Evolutionary conservation across 2,329 filamentous ascomycete species (phyloP).

Genomic region (Botrytis elliptica): DNA sequence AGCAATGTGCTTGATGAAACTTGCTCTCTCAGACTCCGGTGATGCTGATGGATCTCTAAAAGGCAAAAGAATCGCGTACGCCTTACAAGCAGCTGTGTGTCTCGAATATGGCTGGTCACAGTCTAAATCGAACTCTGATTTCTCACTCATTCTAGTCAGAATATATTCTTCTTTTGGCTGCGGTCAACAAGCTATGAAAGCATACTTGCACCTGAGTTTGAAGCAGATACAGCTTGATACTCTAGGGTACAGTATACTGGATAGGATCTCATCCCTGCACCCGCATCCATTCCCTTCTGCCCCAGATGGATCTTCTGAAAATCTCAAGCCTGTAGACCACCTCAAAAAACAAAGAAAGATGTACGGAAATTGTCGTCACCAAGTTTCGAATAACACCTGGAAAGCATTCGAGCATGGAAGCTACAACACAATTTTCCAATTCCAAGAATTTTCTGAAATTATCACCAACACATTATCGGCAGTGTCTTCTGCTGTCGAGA

Average conservation of each 20-base stretch:
- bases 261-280: conserved; percentile 43
- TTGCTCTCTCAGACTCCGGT: conserved; percentile 24
- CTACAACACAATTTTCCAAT: conserved; percentile 39
- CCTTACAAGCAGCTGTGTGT: conserved; percentile 37
- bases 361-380: conserved; percentile 30
- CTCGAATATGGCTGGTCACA: conserved; percentile 38
- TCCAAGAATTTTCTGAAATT: conserved; percentile 35
- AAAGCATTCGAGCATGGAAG: conserved; percentile 38
- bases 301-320: conserved; percentile 25
- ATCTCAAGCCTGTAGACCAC: conserved; percentile 30
- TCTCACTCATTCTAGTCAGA: conserved; percentile 41
- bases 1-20: conserved; percentile 38
- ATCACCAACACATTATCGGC: conserved; percentile 32
- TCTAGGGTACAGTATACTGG: conserved; percentile 42
- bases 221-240: conserved; percentile 46
- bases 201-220: conserved; percentile 41
- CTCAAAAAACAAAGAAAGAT: conserved; percentile 36
- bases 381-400: conserved; percentile 37
- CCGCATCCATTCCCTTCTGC: conserved; percentile 37
- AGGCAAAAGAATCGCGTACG: conserved; percentile 25
- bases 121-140: conserved; percentile 43
- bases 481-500: conserved; percentile 36
- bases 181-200: conserved; percentile 41
- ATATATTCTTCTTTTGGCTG: conserved; percentile 42
- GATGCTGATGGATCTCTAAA: conserved; percentile 23